Base-by-base conservation (phyloP, 2,329 filamentous ascomycete species). In the Macrophomina tecta region DNA sequence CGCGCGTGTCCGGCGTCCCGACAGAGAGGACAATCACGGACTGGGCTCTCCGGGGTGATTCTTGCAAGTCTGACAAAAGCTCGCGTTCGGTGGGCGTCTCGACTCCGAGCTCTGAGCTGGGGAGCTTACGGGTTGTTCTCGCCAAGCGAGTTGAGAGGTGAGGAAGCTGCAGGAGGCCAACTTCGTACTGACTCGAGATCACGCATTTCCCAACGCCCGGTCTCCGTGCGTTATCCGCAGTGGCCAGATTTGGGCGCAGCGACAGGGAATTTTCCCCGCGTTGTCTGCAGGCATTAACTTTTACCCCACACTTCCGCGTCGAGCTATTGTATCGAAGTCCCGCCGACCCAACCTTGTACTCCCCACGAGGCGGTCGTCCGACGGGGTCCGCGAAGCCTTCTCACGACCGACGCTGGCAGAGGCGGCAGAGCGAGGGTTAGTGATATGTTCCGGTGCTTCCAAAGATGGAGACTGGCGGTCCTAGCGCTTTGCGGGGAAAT, bases 241-340 rank as follows among this genome's bases (percentile, higher is more conserved):
- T 38, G 58, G 52, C 23, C 45, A 30, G 63, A 49, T 49, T 49
- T 65, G 53, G 63, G 42, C 46, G 55, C 55, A 45, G 28, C 12
- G 34, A 46, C 64, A 58, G 55, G 64, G 64, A 60, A 61, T 52
- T 34, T 66, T 66, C 64, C 64, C 64, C 64, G 64, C 64, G 64
- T 61, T 61, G 28, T 23, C 34, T 32, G 42, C 53, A 48, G 40
- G 52, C 52, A 65, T 60, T 61, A 28, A 23, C 55, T n/a, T 61
- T 46, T 66, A 61, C 53, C 64, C 64, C 64, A 66, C 64, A 66
- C 64, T 30, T 58, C 63, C 16, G 30, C 63, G 30, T 49, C 18
- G 36, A 49, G 58, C 58, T 34, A 38, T 46, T 46, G 58, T 38
- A 49, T 62, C 18, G 12, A 49, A 30, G 32, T 62, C 5, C n/a